Percentiles rank a stretch among this genome's conserved stretches.
Evolutionary conservation across 164 flowering plant genomes (phyloP).

Genomic region (Sedum album): DNA sequence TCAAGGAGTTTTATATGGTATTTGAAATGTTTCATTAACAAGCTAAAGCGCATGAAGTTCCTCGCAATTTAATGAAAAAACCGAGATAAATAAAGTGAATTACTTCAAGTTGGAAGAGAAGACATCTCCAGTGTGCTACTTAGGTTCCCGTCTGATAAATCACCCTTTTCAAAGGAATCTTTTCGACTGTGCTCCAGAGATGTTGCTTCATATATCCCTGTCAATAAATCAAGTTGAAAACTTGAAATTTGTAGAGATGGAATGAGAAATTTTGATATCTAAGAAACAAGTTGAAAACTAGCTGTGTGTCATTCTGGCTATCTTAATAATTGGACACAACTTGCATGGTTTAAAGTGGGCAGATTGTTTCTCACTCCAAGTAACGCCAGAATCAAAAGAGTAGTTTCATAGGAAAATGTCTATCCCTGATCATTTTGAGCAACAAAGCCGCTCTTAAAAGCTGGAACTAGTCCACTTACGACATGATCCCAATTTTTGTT

Average conservation of each 20-base stretch:
- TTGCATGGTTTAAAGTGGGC: not conserved
- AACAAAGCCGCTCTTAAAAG: not conserved
- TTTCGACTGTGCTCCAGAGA: slow-evolving; percentile 64
- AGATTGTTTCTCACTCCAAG: not conserved
- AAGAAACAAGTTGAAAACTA: not conserved
- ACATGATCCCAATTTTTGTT: not conserved
- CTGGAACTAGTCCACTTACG: not conserved
- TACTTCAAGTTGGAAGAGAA: slow-evolving; percentile 58
- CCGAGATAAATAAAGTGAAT: not conserved
- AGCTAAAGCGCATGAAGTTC: not conserved
- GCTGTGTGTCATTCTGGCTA: not conserved
- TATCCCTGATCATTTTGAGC: not conserved
- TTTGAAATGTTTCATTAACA: not conserved
- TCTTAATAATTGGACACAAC: too few relatives aligned
- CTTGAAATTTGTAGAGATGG: not conserved
- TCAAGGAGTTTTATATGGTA: not conserved
- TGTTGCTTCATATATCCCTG: slow-evolving; percentile 87
- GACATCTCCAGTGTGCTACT: slow-evolving; percentile 44
- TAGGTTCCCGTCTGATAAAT: slow-evolving; percentile 35
- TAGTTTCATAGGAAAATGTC: not conserved
- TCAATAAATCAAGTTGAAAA: slow-evolving; percentile 9
- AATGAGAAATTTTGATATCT: not conserved
- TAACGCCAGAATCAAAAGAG: not conserved
- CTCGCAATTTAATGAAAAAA: not conserved
- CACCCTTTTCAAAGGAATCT: slow-evolving; percentile 36